These are phyloP conservation scores for Wickerhamiella sorbophila DNA, from an alignment of 805 yeast genomes.

Conservation along the genomic window DNA sequence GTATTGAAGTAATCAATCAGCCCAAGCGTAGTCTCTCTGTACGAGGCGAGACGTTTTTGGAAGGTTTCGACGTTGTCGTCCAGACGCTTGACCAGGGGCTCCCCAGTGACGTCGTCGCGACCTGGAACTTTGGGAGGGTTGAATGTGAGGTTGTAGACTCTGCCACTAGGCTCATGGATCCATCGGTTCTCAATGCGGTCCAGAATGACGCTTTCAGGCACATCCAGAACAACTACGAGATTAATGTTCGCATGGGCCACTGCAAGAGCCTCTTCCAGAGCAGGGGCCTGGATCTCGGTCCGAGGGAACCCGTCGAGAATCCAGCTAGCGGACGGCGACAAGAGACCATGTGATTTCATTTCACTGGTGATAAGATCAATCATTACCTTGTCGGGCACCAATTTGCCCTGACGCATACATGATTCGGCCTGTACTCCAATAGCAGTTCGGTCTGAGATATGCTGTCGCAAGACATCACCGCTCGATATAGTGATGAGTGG, in stretches of 20 bases:
- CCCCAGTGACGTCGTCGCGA: slow-evolving; percentile 80
- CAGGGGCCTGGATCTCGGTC: slow-evolving; percentile 55
- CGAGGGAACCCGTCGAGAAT: slow-evolving; percentile 89
- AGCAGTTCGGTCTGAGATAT: slow-evolving; percentile 40
- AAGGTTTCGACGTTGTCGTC: slow-evolving; percentile 75
- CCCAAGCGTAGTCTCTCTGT: slow-evolving; percentile 45
- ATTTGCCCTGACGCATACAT: slow-evolving; percentile 45
- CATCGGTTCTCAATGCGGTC: slow-evolving; percentile 73
- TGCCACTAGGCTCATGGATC: slow-evolving; percentile 73
- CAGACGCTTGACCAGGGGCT: slow-evolving; percentile 58
- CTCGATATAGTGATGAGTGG: slow-evolving; percentile 51
- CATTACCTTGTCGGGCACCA: slow-evolving; percentile 64
- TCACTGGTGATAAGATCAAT: slow-evolving; percentile 38
- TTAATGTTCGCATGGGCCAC: slow-evolving; percentile 36
- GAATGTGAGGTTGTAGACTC: slow-evolving; percentile 73
- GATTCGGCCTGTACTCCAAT: slow-evolving; percentile 36
- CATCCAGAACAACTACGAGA: slow-evolving; percentile 72
- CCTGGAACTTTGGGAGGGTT: slow-evolving; percentile 81
- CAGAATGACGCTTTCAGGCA: slow-evolving; percentile 70
- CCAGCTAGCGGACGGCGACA: slow-evolving; percentile 40
- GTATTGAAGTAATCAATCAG: slow-evolving; percentile 46
- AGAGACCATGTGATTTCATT: slow-evolving; percentile 26
- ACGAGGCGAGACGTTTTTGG: slow-evolving; percentile 47
- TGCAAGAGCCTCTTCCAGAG: slow-evolving; percentile 33
- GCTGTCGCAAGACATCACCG: slow-evolving; percentile 67